These are phyloP conservation scores for Cercophora sp. DNA, from an alignment of 495 filamentous ascomycete genomes.

Conservation along the genomic window DNA sequence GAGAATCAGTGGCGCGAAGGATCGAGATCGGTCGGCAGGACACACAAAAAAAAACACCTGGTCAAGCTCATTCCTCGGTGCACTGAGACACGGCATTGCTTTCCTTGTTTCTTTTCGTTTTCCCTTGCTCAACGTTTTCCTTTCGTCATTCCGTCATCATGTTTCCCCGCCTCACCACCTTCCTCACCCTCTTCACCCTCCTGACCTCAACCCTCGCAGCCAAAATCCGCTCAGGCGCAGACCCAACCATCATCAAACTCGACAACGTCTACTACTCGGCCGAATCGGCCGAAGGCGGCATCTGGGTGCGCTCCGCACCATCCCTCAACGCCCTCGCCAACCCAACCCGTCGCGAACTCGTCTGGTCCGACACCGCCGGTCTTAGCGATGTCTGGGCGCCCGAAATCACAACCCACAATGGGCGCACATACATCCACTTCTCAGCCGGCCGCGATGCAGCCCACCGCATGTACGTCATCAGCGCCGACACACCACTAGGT, in stretches of 20 bases:
- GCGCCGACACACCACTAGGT: slow-evolving; percentile 1
- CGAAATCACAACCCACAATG: slow-evolving; percentile 8
- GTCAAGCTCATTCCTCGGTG: too few species aligned
- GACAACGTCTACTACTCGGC: slow-evolving; percentile 13
- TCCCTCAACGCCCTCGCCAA: slow-evolving; percentile 9
- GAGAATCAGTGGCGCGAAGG: too few species aligned
- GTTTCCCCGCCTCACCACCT: background rate
- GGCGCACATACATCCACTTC: slow-evolving; percentile 14
- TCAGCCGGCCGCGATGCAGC: slow-evolving; percentile 9
- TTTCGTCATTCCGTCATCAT: background rate
- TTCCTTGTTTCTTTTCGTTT: too few species aligned
- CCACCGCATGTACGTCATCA: slow-evolving; percentile 18
- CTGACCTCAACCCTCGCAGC: background rate
- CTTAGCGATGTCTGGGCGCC: slow-evolving; percentile 15
- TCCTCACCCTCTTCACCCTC: background rate
- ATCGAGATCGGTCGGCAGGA: too few species aligned
- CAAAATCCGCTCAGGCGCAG: slow-evolving; percentile 6
- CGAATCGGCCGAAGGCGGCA: slow-evolving; percentile 9
- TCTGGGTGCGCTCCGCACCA: slow-evolving; percentile 10
- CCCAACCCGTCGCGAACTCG: background rate
- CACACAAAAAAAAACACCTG: too few species aligned
- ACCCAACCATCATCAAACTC: slow-evolving; percentile 10
- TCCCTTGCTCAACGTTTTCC: background rate
- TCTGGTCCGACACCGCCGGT: slow-evolving; percentile 10
- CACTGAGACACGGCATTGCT: too few species aligned